A percentile compares a stretch with the other conserved stretches of the same genome.
Conservation (phyloP, 768 basidiomycete species). For the Tricholoma hemisulphureum region DNA sequence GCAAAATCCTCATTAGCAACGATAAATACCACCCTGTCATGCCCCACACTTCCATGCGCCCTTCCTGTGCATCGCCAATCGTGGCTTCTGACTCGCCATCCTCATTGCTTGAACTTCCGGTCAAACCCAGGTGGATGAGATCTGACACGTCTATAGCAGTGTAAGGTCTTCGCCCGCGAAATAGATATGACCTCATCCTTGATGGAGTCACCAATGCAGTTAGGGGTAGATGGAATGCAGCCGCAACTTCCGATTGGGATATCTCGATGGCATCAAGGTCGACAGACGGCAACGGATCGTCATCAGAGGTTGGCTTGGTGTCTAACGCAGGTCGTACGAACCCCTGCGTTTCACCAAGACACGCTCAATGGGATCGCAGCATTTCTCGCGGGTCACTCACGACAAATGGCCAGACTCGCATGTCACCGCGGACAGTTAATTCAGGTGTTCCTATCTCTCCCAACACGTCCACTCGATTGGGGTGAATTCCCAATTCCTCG, state of each 20-base stretch:
- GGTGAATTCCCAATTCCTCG: slow-evolving; percentile 68
- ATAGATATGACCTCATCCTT: slow-evolving; percentile 51
- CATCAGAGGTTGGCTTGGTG: slow-evolving; percentile 20
- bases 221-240: slow-evolving; percentile 71
- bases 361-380: neutral
- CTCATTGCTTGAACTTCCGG: slow-evolving; percentile 28
- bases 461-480: slow-evolving; percentile 61
- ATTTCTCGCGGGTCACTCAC: slow-evolving; percentile 42
- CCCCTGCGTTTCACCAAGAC: slow-evolving; percentile 27
- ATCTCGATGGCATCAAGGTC: slow-evolving; percentile 48
- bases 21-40: slow-evolving; percentile 82
- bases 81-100: slow-evolving; percentile 33
- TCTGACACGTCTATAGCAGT: slow-evolving; percentile 70
- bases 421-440: slow-evolving; percentile 50
- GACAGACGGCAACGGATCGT: slow-evolving; percentile 60
- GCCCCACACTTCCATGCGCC: slow-evolving; percentile 73
- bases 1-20: slow-evolving; percentile 55
- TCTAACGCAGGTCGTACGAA: slow-evolving; percentile 33
- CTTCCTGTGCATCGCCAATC: slow-evolving; percentile 41
- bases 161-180: slow-evolving; percentile 58
- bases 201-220: slow-evolving; percentile 43
- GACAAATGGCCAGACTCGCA: slow-evolving; percentile 75
- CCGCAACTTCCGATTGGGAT: slow-evolving; percentile 64
- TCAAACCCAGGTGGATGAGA: slow-evolving; percentile 32
- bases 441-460: slow-evolving; percentile 66